Evolutionary conservation across 2,329 filamentous ascomycete species (phyloP).

Genomic region (Trichophyton equinum): DNA sequence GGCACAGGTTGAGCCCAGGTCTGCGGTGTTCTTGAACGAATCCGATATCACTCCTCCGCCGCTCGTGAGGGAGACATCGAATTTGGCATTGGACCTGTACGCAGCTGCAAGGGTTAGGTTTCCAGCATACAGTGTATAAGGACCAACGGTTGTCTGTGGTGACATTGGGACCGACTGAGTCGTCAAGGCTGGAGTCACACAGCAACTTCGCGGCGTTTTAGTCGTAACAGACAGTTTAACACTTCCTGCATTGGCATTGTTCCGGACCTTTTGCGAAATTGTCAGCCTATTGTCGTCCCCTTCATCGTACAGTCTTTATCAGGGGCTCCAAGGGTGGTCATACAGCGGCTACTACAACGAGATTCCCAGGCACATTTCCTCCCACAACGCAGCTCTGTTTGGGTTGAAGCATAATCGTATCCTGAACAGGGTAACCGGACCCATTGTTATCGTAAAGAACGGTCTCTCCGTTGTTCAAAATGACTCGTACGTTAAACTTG

Average conservation of each 20-base stretch:
- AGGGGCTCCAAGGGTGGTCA: background rate
- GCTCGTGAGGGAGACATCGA: slow-evolving; percentile 6
- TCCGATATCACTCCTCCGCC: slow-evolving; percentile 2
- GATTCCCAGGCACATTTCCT: slow-evolving; percentile 1
- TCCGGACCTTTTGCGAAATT: slow-evolving; percentile 5
- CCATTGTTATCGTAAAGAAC: slow-evolving; percentile 8
- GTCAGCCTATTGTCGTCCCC: background rate
- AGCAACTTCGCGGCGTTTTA: slow-evolving; percentile 9
- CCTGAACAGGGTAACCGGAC: slow-evolving; percentile 9
- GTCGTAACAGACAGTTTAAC: slow-evolving; percentile 7
- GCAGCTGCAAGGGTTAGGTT: slow-evolving; percentile 5
- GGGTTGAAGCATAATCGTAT: slow-evolving; percentile 10
- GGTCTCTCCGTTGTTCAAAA: background rate
- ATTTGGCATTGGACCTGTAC: slow-evolving; percentile 4
- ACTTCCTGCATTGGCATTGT: background rate
- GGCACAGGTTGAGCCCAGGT: slow-evolving; percentile 5
- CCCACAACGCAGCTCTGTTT: slow-evolving; percentile 10
- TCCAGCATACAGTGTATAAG: slow-evolving; percentile 9
- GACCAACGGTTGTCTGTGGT: slow-evolving; percentile 5
- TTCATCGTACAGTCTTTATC: no score
- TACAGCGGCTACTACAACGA: slow-evolving; percentile 10
- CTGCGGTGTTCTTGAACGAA: slow-evolving; percentile 8
- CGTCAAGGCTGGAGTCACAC: slow-evolving; percentile 9
- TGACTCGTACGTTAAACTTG: slow-evolving; percentile 6
- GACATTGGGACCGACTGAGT: slow-evolving; percentile 7